phyloP scores from a whole-genome alignment of 2,329 filamentous ascomycete genomes.

The Aplosporella prunicola region DNA sequence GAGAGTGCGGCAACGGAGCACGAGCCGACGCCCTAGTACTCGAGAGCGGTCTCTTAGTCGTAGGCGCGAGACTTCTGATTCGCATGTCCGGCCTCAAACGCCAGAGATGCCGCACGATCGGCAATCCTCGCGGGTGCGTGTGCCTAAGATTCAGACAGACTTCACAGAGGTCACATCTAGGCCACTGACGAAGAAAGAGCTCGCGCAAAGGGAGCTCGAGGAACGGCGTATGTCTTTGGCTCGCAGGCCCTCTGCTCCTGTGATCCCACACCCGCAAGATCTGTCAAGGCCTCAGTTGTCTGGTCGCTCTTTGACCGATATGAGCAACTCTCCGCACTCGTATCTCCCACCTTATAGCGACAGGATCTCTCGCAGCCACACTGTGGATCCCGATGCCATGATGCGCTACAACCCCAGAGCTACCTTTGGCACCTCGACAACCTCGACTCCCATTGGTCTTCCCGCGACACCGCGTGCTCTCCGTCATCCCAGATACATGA shows the following conservation, averaged over 20 bases:
- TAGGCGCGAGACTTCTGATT: constrained; percentile 20
- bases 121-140: constrained; percentile 6
- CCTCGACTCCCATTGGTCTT: constrained; percentile 58
- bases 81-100: constrained; percentile 24
- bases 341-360: constrained; percentile 27
- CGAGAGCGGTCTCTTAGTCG: constrained; percentile 30
- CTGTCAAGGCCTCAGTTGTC: constrained; percentile 24
- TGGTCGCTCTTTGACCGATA: constrained; percentile 28
- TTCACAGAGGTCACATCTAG: constrained; percentile 12
- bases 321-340: constrained; percentile 36
- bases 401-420: constrained; percentile 26
- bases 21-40: constrained; percentile 36
- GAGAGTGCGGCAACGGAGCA: constrained; percentile 42
- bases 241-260: constrained; percentile 66
- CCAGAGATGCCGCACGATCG: constrained; percentile 17
- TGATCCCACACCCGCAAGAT: constrained; percentile 65
- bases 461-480: constrained; percentile 87
- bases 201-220: constrained; percentile 70
- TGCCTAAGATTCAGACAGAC: constrained; percentile 16
- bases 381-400: constrained; percentile 50
- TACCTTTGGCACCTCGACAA: constrained; percentile 33
- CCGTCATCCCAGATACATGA: constrained; percentile 64
- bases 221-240: constrained; percentile 78
- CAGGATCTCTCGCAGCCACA: constrained; percentile 49
- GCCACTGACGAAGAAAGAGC: constrained; percentile 32